These are phyloP conservation scores for Podospora comata DNA, from an alignment of 495 filamentous ascomycete genomes.

Conservation along the genomic window DNA sequence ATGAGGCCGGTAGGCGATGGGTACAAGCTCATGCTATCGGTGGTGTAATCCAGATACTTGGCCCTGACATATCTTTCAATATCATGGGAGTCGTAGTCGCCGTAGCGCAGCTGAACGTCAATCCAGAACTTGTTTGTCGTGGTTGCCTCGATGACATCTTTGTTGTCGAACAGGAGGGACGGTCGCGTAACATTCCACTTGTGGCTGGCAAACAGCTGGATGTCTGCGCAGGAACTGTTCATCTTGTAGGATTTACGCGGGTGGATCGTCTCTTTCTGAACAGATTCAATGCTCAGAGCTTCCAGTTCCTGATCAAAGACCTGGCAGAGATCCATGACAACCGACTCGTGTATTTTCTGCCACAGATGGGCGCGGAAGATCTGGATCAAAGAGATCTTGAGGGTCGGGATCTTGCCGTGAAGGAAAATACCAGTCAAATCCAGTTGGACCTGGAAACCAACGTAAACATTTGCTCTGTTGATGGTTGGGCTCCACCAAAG, in stretches of 20 bases:
- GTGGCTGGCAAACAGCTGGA: slow-evolving; percentile 94
- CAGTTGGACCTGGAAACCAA: slow-evolving; percentile 98
- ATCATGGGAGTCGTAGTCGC: slow-evolving; percentile 98
- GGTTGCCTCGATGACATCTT: slow-evolving; percentile 91
- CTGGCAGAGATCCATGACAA: slow-evolving; percentile 98
- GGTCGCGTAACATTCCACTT: slow-evolving; percentile 98
- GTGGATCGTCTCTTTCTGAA: slow-evolving; percentile 99
- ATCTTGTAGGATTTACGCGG: slow-evolving; percentile 99
- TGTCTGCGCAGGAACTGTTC: slow-evolving; percentile 99
- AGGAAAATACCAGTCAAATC: slow-evolving; percentile 99
- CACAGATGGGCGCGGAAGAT: slow-evolving; percentile 99
- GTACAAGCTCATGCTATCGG: slow-evolving; percentile 98
- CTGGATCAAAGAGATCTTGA: slow-evolving; percentile 98
- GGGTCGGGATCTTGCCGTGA: slow-evolving; percentile 97
- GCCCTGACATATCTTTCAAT: slow-evolving; percentile 97
- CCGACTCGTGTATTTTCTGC: slow-evolving; percentile 99
- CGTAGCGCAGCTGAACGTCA: slow-evolving; percentile 96
- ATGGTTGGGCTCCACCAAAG: slow-evolving; percentile 95
- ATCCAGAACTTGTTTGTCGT: slow-evolving; percentile 99
- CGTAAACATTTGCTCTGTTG: slow-evolving; percentile 75
- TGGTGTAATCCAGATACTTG: slow-evolving; percentile 99
- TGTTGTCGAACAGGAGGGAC: slow-evolving; percentile 91
- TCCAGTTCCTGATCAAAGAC: slow-evolving; percentile 99
- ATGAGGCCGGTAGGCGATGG: slow-evolving; percentile 96
- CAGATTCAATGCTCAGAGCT: slow-evolving; percentile 93